Conservation (phyloP, 192 early-diverging fungal species). For the Geosiphon pyriformis region DNA sequence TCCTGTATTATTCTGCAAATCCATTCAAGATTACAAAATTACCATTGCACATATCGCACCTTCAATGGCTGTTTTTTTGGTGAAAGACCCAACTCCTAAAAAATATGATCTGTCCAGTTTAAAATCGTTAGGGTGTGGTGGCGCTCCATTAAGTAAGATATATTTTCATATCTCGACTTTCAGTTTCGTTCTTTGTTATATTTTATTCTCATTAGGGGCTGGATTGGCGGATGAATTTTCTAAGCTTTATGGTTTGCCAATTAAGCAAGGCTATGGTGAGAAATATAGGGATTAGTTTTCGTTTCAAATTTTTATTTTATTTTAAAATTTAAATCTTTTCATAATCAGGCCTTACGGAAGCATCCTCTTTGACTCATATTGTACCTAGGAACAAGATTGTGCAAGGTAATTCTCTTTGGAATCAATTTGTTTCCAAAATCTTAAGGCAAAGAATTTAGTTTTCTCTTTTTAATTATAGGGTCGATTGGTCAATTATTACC, state of each 20-base stretch:
- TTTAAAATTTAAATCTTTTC: background rate
- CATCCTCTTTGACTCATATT: conserved; percentile 46
- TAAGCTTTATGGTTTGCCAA: conserved; percentile 23
- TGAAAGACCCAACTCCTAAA: conserved; percentile 58
- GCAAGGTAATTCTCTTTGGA: too few relatives aligned
- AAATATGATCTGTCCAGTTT: conserved; percentile 58
- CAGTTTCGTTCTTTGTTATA: too few relatives aligned
- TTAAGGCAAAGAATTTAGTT: too few relatives aligned
- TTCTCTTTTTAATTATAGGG: conserved; percentile 32
- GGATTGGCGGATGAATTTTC: conserved; percentile 35
- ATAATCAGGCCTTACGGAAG: conserved; percentile 45
- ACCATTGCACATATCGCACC: conserved; percentile 46
- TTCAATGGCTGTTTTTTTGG: conserved; percentile 62
- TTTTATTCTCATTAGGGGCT: too few relatives aligned
- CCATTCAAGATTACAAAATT: conserved; percentile 51
- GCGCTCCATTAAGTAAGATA: conserved; percentile 53
- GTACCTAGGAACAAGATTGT: conserved; percentile 27
- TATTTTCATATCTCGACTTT: too few relatives aligned
- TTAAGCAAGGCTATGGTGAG: conserved; percentile 68
- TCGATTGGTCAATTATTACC: conserved; percentile 71
- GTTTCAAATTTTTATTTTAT: background rate
- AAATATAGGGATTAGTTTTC: background rate
- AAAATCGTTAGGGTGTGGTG: conserved; percentile 47
- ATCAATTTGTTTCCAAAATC: too few relatives aligned
- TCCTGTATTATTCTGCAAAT: conserved; percentile 43